Conservation (phyloP, 1,284 basidiomycete genomes). For the Puccinia polysora region DNA sequence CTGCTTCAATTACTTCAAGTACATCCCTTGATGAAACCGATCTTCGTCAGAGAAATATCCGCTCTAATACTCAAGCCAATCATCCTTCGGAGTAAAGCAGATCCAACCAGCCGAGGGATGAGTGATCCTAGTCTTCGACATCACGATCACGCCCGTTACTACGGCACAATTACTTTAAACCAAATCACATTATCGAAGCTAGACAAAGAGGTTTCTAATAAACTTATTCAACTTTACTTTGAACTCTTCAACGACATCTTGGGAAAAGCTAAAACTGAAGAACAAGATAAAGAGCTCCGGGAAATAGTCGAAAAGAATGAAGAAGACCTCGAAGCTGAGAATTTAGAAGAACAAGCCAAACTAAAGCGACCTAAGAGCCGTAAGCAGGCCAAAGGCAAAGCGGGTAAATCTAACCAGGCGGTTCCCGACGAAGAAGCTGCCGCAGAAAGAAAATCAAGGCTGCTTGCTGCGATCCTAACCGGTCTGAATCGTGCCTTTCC, state of each 20-base stretch:
- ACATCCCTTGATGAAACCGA: conserved; percentile 89
- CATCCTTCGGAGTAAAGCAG: conserved; percentile 51
- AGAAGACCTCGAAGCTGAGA: conserved; percentile 48
- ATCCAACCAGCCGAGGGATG: conserved; percentile 52
- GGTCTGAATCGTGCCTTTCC: conserved; percentile 94
- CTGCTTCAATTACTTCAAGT: conserved; percentile 80
- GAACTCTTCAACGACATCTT: conserved; percentile 87
- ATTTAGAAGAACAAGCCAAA: conserved; percentile 52
- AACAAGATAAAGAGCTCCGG: conserved; percentile 50
- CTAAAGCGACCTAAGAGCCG: conserved; percentile 53
- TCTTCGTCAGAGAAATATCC: conserved; percentile 82
- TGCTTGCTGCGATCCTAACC: conserved; percentile 85
- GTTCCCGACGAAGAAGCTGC: conserved; percentile 62
- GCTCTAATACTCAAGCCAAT: conserved; percentile 67
- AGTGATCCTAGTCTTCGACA: conserved; percentile 47
- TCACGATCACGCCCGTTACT: conserved; percentile 72
- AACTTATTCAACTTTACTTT: conserved; percentile 87
- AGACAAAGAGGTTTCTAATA: conserved; percentile 73
- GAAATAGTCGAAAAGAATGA: conserved; percentile 53
- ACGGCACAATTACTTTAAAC: conserved; percentile 86
- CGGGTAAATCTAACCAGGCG: conserved; percentile 53
- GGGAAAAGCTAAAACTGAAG: conserved; percentile 56
- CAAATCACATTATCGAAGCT: conserved; percentile 74
- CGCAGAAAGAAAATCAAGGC: conserved; percentile 73
- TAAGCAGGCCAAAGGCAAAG: conserved; percentile 52